A percentile compares a stretch with the other conserved stretches of the same genome.
These are phyloP conservation scores for Colletotrichum karsti DNA, from an alignment of 2,329 filamentous ascomycete genomes.

Conservation along the genomic window DNA sequence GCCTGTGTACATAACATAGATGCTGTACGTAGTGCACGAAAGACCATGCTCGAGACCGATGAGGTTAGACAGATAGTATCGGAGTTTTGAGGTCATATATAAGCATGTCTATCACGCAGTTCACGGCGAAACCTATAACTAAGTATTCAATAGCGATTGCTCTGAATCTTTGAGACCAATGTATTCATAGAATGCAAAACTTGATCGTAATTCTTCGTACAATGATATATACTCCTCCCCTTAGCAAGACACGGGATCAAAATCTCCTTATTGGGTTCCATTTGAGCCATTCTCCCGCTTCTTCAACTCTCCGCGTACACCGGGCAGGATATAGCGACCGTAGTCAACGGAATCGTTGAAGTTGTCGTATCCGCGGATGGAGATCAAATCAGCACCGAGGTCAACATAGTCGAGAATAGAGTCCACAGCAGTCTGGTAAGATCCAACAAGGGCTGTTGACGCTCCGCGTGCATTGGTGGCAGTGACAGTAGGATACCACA, in stretches of 20 bases:
- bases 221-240: no score
- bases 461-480: constrained; percentile 68
- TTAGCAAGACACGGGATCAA: neutral
- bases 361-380: constrained; percentile 69
- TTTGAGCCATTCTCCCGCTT: constrained; percentile 30
- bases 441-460: constrained; percentile 66
- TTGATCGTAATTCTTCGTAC: no score
- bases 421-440: constrained; percentile 59
- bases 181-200: no score
- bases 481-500: constrained; percentile 72
- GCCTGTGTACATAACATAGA: constrained; percentile 41
- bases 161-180: no score
- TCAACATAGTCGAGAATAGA: constrained; percentile 66
- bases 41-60: no score
- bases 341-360: constrained; percentile 68
- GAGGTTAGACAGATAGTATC: no score
- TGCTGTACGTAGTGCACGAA: no score
- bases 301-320: constrained; percentile 49
- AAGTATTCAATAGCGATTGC: no score
- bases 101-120: no score
- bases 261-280: neutral
- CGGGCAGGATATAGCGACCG: constrained; percentile 62
- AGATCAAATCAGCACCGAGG: constrained; percentile 64
- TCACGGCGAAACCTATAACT: no score
- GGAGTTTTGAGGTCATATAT: no score